Percentiles rank a stretch among this genome's conserved stretches.
Conservation (phyloP, 257 asterid genomes). For the Solanum sitiens region DNA sequence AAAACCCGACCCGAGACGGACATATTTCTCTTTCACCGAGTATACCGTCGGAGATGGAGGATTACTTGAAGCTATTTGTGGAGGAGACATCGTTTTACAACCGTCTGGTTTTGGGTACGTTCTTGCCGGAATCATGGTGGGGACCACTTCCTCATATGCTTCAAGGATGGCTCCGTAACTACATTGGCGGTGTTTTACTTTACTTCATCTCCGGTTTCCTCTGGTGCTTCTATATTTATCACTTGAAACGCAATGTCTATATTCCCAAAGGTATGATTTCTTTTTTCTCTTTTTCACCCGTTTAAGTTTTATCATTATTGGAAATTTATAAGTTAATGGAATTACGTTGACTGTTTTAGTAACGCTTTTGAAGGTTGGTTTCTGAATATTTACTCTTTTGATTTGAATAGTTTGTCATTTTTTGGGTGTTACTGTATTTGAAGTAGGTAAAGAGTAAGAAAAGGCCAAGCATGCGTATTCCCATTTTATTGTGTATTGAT, state of each 20-base stretch:
- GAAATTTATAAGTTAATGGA: neutral
- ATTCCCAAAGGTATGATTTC: slow-evolving; percentile 52
- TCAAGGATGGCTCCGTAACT: slow-evolving; percentile 83
- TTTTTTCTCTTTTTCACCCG: too few relatives aligned
- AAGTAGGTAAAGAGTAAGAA: neutral
- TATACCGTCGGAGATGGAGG: slow-evolving; percentile 2
- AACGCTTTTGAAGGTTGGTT: neutral
- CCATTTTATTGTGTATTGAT: neutral
- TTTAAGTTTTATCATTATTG: neutral
- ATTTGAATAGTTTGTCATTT: neutral
- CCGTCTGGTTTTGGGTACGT: slow-evolving; percentile 52
- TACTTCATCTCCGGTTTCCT: slow-evolving; percentile 60
- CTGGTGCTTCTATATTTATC: slow-evolving; percentile 78
- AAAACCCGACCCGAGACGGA: neutral
- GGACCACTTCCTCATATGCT: slow-evolving; percentile 52
- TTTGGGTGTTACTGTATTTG: neutral
- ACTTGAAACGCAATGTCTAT: slow-evolving; percentile 63
- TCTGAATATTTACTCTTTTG: neutral
- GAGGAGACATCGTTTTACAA: slow-evolving; percentile 83
- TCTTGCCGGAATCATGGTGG: slow-evolving; percentile 57
- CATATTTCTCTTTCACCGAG: neutral
- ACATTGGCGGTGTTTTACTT: slow-evolving; percentile 61
- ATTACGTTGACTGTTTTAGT: neutral
- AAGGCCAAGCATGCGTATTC: neutral
- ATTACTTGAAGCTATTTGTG: slow-evolving; percentile 44